Base-by-base conservation (phyloP, 2,329 filamentous ascomycete species). In the Hypoxylon sp. region DNA sequence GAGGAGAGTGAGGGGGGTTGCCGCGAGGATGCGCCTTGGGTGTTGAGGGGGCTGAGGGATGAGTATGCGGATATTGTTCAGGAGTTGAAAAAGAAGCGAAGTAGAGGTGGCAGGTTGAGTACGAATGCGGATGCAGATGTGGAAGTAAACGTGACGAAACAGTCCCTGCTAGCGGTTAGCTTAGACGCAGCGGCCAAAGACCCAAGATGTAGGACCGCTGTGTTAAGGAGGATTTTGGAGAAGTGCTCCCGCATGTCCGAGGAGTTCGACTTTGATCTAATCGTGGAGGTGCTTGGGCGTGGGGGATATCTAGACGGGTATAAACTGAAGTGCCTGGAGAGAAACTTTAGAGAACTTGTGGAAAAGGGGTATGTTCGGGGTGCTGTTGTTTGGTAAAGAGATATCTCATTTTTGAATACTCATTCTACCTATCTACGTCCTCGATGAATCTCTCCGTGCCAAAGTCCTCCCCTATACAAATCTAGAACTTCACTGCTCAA, bases 1-100 rank as follows among this genome's bases (percentile, higher is more conserved):
- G 51, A 30, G 23, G 53, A 23, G 10, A 49, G 50, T 5, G 55
- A 34, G 19, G 53, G 56, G n/a, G 69, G 67, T 17, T 48, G 63
- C 7, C 63, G 62, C 23, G 74, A 75, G 38, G 71, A 75, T 53
- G 61, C 73, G 23, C 69, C 73, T 1, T 74, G 73, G 74, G 62
- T 66, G 49, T 56, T 74, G 17, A 48, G 67, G 30, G 70, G 70
- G 38, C 63, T 74, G 11, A 63, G 75, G 32, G 63, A 59, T 3
- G 62, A 67, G 52, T 75, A 76, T 48, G 69, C 58, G 23, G 45
- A 61, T 5, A 66, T 68, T 11, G 23, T 75, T 7, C 25, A 21
- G 43, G 51, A 48, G 43, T 36, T 74, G 32, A 72, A 70, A 48
- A 51, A 23, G 48, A 45, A 55, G 21, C n/a, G 34, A 10, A 32